Conservation (phyloP, 2,329 filamentous ascomycete species). For the Raffaelea arxii region DNA sequence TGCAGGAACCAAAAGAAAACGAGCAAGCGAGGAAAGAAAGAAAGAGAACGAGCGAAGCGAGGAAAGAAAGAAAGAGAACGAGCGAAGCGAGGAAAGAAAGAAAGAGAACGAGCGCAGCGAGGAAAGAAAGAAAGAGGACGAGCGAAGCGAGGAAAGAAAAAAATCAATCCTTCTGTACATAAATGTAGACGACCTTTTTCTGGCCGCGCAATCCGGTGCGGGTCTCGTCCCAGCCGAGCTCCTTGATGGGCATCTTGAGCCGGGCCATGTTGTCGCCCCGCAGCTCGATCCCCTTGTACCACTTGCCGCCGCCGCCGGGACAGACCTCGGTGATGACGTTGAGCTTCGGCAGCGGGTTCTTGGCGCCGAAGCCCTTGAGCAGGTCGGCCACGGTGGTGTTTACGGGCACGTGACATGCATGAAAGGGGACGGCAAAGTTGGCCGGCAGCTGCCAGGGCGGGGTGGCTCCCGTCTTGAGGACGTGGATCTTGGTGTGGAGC, state of each 20-base stretch:
- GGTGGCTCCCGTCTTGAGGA: constrained; percentile 36
- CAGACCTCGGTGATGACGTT: constrained; percentile 50
- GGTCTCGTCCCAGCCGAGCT: constrained; percentile 49
- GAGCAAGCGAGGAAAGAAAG: too few species aligned
- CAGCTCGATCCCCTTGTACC: constrained; percentile 47
- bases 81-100: too few species aligned
- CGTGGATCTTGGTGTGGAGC: constrained; percentile 49
- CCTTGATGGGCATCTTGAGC: constrained; percentile 39
- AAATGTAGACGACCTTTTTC: constrained; percentile 50
- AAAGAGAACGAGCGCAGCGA: too few species aligned
- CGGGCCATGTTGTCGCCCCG: constrained; percentile 37
- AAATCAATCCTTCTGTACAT: constrained; percentile 41
- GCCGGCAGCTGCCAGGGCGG: constrained; percentile 43
- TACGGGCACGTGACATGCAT: constrained; percentile 41
- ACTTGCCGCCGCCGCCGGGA: constrained; percentile 44
- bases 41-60: too few species aligned
- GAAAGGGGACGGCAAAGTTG: constrained; percentile 33
- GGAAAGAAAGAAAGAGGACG: neutral
- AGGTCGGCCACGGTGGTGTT: constrained; percentile 45
- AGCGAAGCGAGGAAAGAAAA: too few species aligned
- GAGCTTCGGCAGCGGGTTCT: constrained; percentile 37
- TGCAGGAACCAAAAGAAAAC: too few species aligned
- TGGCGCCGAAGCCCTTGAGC: constrained; percentile 48
- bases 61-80: too few species aligned
- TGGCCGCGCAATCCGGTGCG: constrained; percentile 36